phyloP scores from a whole-genome alignment of 2,329 filamentous ascomycete genomes.

The Pseudogymnoascus sp. region DNA sequence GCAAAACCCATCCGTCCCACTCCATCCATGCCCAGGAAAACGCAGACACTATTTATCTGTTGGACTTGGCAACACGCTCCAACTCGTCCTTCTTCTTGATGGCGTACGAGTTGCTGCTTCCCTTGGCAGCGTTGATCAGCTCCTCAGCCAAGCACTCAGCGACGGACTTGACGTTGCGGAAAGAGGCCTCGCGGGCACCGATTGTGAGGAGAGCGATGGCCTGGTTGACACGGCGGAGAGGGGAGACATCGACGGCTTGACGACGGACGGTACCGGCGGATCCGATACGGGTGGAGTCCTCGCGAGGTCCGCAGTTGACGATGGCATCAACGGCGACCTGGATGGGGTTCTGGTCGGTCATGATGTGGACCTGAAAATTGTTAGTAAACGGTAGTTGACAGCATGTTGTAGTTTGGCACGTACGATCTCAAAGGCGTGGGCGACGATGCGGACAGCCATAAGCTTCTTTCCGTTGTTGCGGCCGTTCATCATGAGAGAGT shows the following conservation, averaged over 20 bases:
- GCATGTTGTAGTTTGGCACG: slow-evolving; percentile 36
- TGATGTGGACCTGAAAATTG: slow-evolving; percentile 82
- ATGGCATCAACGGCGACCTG: slow-evolving; percentile 99
- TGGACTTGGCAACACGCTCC: slow-evolving; percentile 99
- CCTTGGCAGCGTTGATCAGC: slow-evolving; percentile 99
- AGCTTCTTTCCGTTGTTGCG: slow-evolving; percentile 99
- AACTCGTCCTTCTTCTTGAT: slow-evolving; percentile 99
- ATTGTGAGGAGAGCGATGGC: slow-evolving; percentile 98
- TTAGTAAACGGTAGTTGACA: slow-evolving; percentile 17
- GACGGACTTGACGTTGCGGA: slow-evolving; percentile 99
- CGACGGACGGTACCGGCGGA: slow-evolving; percentile 99
- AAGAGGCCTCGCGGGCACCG: slow-evolving; percentile 95
- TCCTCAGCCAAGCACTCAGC: slow-evolving; percentile 99
- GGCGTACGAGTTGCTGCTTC: slow-evolving; percentile 99
- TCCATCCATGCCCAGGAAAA: slow-evolving; percentile 26
- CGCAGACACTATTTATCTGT: slow-evolving; percentile 70
- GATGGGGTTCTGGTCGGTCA: slow-evolving; percentile 99
- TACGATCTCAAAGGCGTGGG: slow-evolving; percentile 99
- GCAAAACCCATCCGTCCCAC: slow-evolving; percentile 10
- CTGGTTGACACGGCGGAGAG: slow-evolving; percentile 99
- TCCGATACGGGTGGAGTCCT: slow-evolving; percentile 99
- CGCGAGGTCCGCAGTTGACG: slow-evolving; percentile 99
- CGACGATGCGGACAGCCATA: slow-evolving; percentile 98
- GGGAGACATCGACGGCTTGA: slow-evolving; percentile 99
- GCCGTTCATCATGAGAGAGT: slow-evolving; percentile 99